Conservation (phyloP, 2,329 filamentous ascomycete species). For the Fusarium tanahbumbuense region DNA sequence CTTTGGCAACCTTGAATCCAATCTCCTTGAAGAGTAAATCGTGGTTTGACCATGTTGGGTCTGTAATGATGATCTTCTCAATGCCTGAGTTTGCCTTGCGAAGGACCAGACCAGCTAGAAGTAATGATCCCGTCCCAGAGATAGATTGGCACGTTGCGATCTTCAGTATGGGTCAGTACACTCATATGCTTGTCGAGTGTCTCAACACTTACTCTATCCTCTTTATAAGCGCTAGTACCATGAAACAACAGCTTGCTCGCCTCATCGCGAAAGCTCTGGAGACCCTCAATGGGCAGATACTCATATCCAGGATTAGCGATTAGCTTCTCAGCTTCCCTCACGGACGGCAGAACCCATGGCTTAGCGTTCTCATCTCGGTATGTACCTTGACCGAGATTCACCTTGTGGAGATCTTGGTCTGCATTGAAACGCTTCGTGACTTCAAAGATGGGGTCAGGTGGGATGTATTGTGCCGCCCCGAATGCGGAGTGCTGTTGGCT, state of each 20-base stretch:
- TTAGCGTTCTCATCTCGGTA: slow-evolving; percentile 54
- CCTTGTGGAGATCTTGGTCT: slow-evolving; percentile 49
- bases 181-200: accelerated
- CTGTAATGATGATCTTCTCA: slow-evolving; percentile 52
- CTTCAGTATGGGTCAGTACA: slow-evolving; percentile 3
- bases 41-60: slow-evolving; percentile 58
- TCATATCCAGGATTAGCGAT: slow-evolving; percentile 49
- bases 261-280: slow-evolving; percentile 49
- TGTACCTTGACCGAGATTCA: slow-evolving; percentile 54
- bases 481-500: slow-evolving; percentile 31
- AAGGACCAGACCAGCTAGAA: slow-evolving; percentile 51
- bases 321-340: slow-evolving; percentile 42
- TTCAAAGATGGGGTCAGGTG: slow-evolving; percentile 51
- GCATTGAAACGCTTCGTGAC: slow-evolving; percentile 50
- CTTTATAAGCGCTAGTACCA: slow-evolving; percentile 40
- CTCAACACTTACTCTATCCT: slow-evolving; percentile 43
- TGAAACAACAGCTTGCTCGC: slow-evolving; percentile 50
- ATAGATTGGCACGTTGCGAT: slow-evolving; percentile 54
- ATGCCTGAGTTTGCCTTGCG: slow-evolving; percentile 42
- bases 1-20: slow-evolving; percentile 48
- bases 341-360: slow-evolving; percentile 55
- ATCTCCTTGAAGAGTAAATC: slow-evolving; percentile 51
- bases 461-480: slow-evolving; percentile 40
- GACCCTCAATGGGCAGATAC: slow-evolving; percentile 53
- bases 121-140: slow-evolving; percentile 56